These are phyloP conservation scores for Lactarius hatsudake DNA, from an alignment of 768 basidiomycete genomes.

Conservation along the genomic window DNA sequence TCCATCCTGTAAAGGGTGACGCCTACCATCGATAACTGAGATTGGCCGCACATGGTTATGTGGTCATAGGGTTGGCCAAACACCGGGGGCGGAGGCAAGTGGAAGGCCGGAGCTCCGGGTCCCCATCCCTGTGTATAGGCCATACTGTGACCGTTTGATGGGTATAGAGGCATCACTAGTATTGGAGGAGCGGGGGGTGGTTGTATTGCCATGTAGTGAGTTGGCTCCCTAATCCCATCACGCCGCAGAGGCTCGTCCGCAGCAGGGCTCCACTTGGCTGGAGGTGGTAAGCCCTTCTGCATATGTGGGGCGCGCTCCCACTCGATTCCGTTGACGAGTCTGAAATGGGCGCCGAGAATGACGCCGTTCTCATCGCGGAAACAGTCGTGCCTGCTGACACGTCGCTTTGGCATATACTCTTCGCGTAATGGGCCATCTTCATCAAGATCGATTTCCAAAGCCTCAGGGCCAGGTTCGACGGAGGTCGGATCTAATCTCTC, in stretches of 20 bases:
- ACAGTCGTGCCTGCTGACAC: constrained; percentile 41
- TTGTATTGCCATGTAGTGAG: constrained; percentile 65
- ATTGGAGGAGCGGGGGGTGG: constrained; percentile 44
- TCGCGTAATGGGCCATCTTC: constrained; percentile 80
- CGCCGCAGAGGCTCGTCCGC: constrained; percentile 73
- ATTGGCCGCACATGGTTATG: constrained; percentile 20
- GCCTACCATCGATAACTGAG: constrained; percentile 15
- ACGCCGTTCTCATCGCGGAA: constrained; percentile 27
- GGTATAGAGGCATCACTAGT: constrained; percentile 31
- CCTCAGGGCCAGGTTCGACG: constrained; percentile 37
- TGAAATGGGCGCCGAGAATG: constrained; percentile 14
- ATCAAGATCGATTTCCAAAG: constrained; percentile 74
- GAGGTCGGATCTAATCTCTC: constrained; percentile 49
- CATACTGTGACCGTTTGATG: constrained; percentile 28
- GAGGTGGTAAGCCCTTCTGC: constrained; percentile 55
- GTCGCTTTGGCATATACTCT: constrained; percentile 75
- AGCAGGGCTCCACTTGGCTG: constrained; percentile 78
- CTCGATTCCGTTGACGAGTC: constrained; percentile 11
- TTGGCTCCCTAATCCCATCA: constrained; percentile 48
- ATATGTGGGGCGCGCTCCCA: constrained; percentile 28
- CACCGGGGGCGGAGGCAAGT: constrained; percentile 6
- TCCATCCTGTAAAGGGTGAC: constrained; percentile 9
- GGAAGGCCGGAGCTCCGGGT: constrained; percentile 14
- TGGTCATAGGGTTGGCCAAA: constrained; percentile 21
- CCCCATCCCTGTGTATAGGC: constrained; percentile 21